Evolutionary conservation across 805 yeast species (phyloP).

Genomic region (Saccharomycopsis guyanensis): DNA sequence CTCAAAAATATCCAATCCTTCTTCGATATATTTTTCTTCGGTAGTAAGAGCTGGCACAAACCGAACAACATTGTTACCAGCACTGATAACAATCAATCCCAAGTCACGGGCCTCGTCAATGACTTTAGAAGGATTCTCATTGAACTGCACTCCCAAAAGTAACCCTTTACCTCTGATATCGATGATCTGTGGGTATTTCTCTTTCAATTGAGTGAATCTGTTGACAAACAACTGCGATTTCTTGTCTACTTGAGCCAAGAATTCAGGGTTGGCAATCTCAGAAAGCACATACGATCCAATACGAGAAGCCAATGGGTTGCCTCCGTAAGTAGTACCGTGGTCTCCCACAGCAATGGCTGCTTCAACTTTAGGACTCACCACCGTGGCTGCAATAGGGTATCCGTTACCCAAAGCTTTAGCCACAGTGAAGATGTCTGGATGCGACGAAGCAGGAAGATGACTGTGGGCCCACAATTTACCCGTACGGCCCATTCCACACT

Average conservation of each 20-base stretch:
- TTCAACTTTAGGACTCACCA: conserved; percentile 77
- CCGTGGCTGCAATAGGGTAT: conserved; percentile 90
- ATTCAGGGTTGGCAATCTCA: conserved; percentile 51
- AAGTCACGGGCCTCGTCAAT: conserved; percentile 63
- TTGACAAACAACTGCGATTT: conserved; percentile 52
- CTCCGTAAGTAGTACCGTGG: conserved; percentile 97
- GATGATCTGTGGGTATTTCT: conserved; percentile 44
- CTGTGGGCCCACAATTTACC: conserved; percentile 93
- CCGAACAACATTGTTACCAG: conserved; percentile 87
- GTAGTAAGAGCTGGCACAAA: conserved; percentile 90
- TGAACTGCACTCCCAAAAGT: conserved; percentile 75
- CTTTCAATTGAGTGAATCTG: conserved; percentile 32
- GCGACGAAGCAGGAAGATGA: conserved; percentile 65
- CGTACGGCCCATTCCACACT: conserved; percentile 91
- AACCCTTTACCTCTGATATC: conserved; percentile 87
- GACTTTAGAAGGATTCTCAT: conserved; percentile 52
- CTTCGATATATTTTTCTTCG: conserved; percentile 54
- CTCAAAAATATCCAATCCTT: conserved; percentile 67
- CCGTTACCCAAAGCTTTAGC: conserved; percentile 98
- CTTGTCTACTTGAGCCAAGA: conserved; percentile 50
- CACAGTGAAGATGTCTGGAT: conserved; percentile 89
- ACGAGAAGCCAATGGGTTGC: conserved; percentile 87
- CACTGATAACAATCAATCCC: conserved; percentile 81
- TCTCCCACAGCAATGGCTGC: conserved; percentile 75
- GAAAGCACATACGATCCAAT: conserved; percentile 72